Evolutionary conservation across 2,329 filamentous ascomycete genomes (phyloP), one percentile per base, ranked within the genome.

Genomic region (Cryoendolithus antarcticus): DNA sequence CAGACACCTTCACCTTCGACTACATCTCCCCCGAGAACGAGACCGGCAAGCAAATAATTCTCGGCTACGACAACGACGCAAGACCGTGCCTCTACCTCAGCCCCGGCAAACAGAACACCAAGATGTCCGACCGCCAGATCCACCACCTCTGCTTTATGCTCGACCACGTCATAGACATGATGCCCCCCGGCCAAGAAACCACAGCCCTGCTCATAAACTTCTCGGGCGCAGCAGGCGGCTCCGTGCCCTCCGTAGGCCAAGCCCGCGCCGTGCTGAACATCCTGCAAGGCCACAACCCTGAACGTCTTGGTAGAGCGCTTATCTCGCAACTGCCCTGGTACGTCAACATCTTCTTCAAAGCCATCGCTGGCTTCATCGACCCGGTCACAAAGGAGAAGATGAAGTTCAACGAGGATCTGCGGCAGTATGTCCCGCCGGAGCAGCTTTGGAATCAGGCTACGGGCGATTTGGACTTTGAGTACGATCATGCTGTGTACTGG

Each of bases 71-170:
- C 65, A 83, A 80, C 43, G 69, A 85, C 44, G 82, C 74, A 36
- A 72, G 89, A n/a, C 86, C 88, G 2, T 95, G 88, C 60, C 76
- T 91, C 54, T 95, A 95, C 63, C 74, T 98, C 43, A 81, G 82
- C 57, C 91, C 91, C 1, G 84, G 80, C 24, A 78, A 81, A 49
- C 91, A 98, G 65, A 98, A 98, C 68, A 96, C 91, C 1, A 80
- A 93, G 50, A 73, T 78, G 41, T 82, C 78, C 45, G 83, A 86
- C 30, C 75, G 85, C 51, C 91, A 96, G 65, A 79, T 94, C 40
- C 80, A 98, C 62, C 88, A 96, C 60, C 67, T 98, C 44, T 86
- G 95, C 38, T 98, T 82, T 66, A 95, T 96, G 88, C 65, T 96
- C 32, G 91, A 98, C 67, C 75, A 85, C 30, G 79, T 83, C 28